phyloP scores from a whole-genome alignment of 2,329 filamentous ascomycete genomes.

The Aureobasidium sp. region DNA sequence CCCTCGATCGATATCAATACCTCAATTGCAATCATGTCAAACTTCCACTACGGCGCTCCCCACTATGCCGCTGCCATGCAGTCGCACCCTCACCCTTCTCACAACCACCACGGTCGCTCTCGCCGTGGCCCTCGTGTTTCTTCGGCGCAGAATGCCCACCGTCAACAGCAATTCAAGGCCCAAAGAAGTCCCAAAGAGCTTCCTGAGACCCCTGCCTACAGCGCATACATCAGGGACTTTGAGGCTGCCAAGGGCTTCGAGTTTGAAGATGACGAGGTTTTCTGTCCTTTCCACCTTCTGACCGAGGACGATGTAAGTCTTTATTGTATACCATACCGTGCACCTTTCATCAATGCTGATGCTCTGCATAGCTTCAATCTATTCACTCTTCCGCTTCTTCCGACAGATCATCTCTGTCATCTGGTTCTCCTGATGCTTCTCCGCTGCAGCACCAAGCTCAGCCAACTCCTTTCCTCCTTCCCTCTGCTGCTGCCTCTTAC shows the following conservation, averaged over 20 bases:
- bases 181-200: slow-evolving; percentile 82
- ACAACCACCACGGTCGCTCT: slow-evolving; percentile 79
- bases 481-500: slow-evolving; percentile 48
- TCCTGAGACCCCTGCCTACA: slow-evolving; percentile 67
- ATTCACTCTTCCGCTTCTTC: slow-evolving; percentile 77
- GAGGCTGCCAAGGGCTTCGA: slow-evolving; percentile 92
- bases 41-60: slow-evolving; percentile 43
- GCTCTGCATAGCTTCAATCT: slow-evolving; percentile 62
- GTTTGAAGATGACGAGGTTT: slow-evolving; percentile 90
- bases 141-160: slow-evolving; percentile 73
- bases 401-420: slow-evolving; percentile 89
- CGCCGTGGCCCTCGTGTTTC: slow-evolving; percentile 76
- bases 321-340: background rate
- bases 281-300: slow-evolving; percentile 79
- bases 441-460: slow-evolving; percentile 78
- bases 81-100: slow-evolving; percentile 51
- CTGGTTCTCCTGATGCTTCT: slow-evolving; percentile 86
- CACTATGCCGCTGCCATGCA: slow-evolving; percentile 44
- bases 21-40: slow-evolving; percentile 36
- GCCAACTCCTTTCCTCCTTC: slow-evolving; percentile 67
- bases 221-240: slow-evolving; percentile 77
- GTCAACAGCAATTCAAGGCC: slow-evolving; percentile 66
- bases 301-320: slow-evolving; percentile 80
- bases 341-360: background rate
- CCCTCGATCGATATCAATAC: slow-evolving; percentile 9